phyloP scores from a whole-genome alignment of 2,329 filamentous ascomycete species.

The Colletotrichum tanaceti region DNA sequence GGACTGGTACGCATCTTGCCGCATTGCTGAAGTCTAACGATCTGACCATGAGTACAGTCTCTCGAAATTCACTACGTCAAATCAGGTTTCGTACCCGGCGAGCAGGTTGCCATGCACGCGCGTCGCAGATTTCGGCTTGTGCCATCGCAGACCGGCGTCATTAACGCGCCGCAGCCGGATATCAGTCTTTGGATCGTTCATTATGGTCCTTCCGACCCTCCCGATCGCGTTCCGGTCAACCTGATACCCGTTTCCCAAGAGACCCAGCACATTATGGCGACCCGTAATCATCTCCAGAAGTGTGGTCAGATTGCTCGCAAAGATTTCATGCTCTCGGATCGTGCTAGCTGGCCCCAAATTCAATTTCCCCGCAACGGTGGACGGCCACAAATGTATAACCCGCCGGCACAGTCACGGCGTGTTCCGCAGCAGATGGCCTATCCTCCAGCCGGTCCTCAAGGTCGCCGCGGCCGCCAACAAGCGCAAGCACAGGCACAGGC shows the following conservation, averaged over 20 bases:
- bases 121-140: slow-evolving; percentile 88
- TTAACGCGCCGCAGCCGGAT: slow-evolving; percentile 78
- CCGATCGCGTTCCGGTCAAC: slow-evolving; percentile 76
- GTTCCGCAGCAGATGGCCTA: slow-evolving; percentile 73
- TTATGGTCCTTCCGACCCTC: slow-evolving; percentile 81
- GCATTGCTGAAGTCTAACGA: neutral
- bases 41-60: slow-evolving; percentile 63
- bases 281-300: slow-evolving; percentile 73
- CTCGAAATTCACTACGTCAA: slow-evolving; percentile 91
- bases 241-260: slow-evolving; percentile 74
- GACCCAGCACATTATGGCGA: slow-evolving; percentile 69
- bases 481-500: slow-evolving; percentile 53
- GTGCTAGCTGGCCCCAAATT: slow-evolving; percentile 89
- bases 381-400: slow-evolving; percentile 61
- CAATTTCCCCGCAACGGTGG: slow-evolving; percentile 71
- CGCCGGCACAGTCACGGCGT: slow-evolving; percentile 57
- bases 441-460: slow-evolving; percentile 61
- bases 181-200: slow-evolving; percentile 91
- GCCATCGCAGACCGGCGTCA: slow-evolving; percentile 75
- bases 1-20: slow-evolving; percentile 60
- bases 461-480: slow-evolving; percentile 47
- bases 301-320: slow-evolving; percentile 88
- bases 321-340: slow-evolving; percentile 94
- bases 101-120: slow-evolving; percentile 79
- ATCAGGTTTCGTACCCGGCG: slow-evolving; percentile 81